Evolutionary conservation across 139 green algal species (phyloP).

Genomic region (Chlorella sp.): DNA sequence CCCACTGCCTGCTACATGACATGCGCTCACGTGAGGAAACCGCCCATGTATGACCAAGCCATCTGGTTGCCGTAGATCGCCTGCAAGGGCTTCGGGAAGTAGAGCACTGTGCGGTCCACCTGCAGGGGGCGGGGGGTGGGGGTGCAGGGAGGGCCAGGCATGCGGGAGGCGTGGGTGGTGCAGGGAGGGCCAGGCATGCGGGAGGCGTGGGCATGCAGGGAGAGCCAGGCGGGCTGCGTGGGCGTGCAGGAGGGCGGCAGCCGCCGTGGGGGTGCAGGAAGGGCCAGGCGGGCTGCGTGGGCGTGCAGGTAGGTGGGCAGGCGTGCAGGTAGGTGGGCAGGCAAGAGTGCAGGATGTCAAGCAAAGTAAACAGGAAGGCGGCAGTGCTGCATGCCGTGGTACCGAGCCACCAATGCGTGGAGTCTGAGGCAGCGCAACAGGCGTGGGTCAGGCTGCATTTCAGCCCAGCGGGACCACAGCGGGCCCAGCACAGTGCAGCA

Average conservation of each 20-base stretch:
- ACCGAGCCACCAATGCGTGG: too few relatives aligned
- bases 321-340: too few relatives aligned
- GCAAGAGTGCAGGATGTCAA: not conserved
- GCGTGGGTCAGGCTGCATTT: not conserved
- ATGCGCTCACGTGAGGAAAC: conserved; percentile 19
- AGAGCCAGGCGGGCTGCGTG: not conserved
- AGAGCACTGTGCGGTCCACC: not conserved
- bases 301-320: too few relatives aligned
- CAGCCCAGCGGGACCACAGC: too few relatives aligned
- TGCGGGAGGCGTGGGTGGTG: too few relatives aligned
- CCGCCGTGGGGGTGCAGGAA: too few relatives aligned
- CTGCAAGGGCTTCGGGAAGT: conserved; percentile 3
- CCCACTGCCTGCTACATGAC: too few relatives aligned
- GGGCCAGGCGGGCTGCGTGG: not conserved
- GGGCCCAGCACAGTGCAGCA: too few relatives aligned
- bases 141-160: not conserved
- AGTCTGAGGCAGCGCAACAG: not conserved
- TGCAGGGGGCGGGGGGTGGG: not conserved
- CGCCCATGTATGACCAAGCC: conserved; percentile 11
- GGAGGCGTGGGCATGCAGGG: not conserved
- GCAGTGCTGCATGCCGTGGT: not conserved
- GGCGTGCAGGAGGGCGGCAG: not conserved
- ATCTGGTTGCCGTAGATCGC: conserved; percentile 7
- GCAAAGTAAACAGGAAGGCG: too few relatives aligned
- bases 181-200: not conserved